Percentiles rank a stretch among this genome's conserved stretches.
These are phyloP conservation scores for Rhodotorula sp. DNA, from an alignment of 1,284 basidiomycete species.

Conservation along the genomic window DNA sequence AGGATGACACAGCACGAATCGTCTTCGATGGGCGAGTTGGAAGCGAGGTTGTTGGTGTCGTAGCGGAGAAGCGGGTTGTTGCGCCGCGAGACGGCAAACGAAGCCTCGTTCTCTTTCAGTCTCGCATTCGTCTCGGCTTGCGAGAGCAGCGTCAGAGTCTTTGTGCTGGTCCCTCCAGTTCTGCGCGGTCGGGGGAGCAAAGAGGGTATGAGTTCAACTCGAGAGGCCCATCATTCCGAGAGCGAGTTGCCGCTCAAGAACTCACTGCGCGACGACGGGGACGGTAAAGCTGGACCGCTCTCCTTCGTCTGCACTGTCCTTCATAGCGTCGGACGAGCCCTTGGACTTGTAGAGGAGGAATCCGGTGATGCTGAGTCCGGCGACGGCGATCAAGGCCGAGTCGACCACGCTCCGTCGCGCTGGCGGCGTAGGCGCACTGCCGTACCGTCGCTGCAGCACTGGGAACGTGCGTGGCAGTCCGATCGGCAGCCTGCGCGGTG, in stretches of 20 bases:
- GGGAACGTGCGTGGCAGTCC: neutral
- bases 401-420: constrained; percentile 22
- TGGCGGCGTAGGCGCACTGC: constrained; percentile 4
- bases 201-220: too few species aligned
- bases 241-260: neutral
- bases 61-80: constrained; percentile 58
- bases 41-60: constrained; percentile 72
- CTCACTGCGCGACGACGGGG: constrained; percentile 38
- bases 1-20: constrained; percentile 72
- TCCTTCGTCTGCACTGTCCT: constrained; percentile 1
- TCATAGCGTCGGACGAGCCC: neutral
- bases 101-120: constrained; percentile 59
- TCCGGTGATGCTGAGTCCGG: constrained; percentile 24
- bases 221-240: too few species aligned
- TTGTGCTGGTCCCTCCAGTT: constrained; percentile 31
- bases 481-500: constrained; percentile 5
- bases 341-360: constrained; percentile 22
- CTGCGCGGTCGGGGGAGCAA: constrained; percentile 5
- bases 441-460: neutral
- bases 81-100: constrained; percentile 51
- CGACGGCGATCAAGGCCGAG: constrained; percentile 23
- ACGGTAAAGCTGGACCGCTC: constrained; percentile 30
- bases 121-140: constrained; percentile 61
- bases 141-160: constrained; percentile 57
- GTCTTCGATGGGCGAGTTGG: constrained; percentile 90